Evolutionary conservation across 176 grass and related monocot species (phyloP).

Genomic region (Aegilops longissima): DNA sequence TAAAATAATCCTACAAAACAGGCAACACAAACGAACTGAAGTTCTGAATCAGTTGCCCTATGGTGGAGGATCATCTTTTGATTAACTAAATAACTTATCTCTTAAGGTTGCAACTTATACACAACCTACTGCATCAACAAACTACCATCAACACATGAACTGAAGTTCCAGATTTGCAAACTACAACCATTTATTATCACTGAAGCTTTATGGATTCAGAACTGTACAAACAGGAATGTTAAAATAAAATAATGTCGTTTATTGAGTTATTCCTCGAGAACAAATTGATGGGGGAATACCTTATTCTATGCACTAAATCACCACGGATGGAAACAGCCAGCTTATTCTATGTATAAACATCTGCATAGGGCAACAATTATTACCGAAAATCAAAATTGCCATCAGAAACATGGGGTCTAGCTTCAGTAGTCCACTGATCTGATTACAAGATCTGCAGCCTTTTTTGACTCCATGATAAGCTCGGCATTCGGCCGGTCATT

Average conservation of each 20-base stretch:
- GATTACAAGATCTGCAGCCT: conserved; percentile 81
- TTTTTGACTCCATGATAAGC: conserved; percentile 72
- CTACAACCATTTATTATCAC: neutral
- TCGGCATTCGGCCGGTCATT: conserved; percentile 93
- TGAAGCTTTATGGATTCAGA: neutral
- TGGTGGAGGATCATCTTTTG: conserved; percentile 16
- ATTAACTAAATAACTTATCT: conserved; percentile 21
- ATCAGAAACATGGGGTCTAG: conserved; percentile 10
- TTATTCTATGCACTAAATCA: conserved; percentile 39
- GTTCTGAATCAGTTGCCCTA: too few relatives aligned
- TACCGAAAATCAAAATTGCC: neutral
- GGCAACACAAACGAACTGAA: neutral
- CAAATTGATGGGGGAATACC: neutral
- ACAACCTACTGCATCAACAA: neutral
- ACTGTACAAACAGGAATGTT: neutral
- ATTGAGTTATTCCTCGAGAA: conserved; percentile 2
- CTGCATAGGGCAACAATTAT: neutral
- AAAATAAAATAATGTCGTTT: neutral
- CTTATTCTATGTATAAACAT: conserved; percentile 29
- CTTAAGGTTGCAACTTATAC: neutral
- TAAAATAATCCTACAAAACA: neutral
- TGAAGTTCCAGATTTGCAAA: neutral
- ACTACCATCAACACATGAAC: neutral
- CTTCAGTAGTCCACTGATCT: conserved; percentile 61
- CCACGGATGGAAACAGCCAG: neutral